Base-by-base conservation (phyloP, 495 filamentous ascomycete genomes). In the Pyrenopolyporus hunteri region DNA sequence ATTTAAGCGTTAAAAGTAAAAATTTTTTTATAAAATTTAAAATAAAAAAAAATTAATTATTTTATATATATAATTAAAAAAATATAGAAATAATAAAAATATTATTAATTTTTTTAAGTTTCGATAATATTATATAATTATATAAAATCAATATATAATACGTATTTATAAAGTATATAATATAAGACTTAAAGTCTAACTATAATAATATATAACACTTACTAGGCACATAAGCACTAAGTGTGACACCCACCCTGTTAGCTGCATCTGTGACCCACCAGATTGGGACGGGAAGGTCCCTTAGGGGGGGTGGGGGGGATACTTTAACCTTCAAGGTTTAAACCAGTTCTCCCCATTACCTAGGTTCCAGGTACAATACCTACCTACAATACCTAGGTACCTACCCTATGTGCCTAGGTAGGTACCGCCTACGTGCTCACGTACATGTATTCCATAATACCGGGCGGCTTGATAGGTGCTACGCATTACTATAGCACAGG, bases 271-370 rank as follows among this genome's bases (percentile, higher is more conserved):
- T 32, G 59, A 48, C 47, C 59, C 59, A 63, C 59, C 26, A 33
- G 52, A 19, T 57, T 57, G 59, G 59, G 46, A 57, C 59, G 46
- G 52, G 45, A 57, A 52, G 59, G 53, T 43, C 32, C 51, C 26
- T n/a, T n/a, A n/a, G n/a, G n/a, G n/a, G n/a, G n/a, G n/a, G n/a
- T n/a, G n/a, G n/a, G n/a, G n/a, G n/a, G n/a, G n/a, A n/a, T n/a
- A n/a, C n/a, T n/a, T n/a, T n/a, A n/a, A n/a, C n/a, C n/a, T n/a
- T n/a, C n/a, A n/a, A n/a, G n/a, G n/a, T n/a, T n/a, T n/a, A n/a
- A n/a, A n/a, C n/a, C n/a, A n/a, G n/a, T n/a, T n/a, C n/a, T n/a
- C n/a, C n/a, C n/a, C n/a, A n/a, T n/a, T n/a, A n/a, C n/a, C n/a
- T n/a, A n/a, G n/a, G n/a, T n/a, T n/a, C n/a, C 19, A 40, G 37